phyloP scores from a whole-genome alignment of 2,329 filamentous ascomycete species.

The Coniella lustricola region DNA sequence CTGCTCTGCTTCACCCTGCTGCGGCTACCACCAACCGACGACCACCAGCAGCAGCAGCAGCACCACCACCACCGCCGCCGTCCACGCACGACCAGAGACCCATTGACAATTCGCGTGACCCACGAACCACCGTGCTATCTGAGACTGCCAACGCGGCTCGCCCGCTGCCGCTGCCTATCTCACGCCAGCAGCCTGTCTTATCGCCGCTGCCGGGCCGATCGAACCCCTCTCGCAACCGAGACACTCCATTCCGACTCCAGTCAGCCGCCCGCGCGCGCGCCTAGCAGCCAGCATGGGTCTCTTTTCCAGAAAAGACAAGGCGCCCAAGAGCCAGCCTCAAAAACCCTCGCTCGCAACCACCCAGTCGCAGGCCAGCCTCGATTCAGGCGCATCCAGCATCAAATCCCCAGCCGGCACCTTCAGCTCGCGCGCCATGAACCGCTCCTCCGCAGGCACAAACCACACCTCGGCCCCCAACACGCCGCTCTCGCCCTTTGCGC shows the following conservation, averaged over 20 bases:
- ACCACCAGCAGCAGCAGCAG: too few relatives aligned
- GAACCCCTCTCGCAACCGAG: not conserved
- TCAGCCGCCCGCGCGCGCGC: too few relatives aligned
- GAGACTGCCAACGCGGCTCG: too few relatives aligned
- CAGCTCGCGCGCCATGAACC: slow-evolving; percentile 36
- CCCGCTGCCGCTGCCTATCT: not conserved
- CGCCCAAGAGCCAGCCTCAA: slow-evolving; percentile 30
- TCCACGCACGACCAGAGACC: too few relatives aligned
- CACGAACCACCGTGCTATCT: too few relatives aligned
- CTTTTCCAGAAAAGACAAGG: slow-evolving; percentile 49
- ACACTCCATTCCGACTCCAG: not conserved
- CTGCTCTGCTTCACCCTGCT: too few relatives aligned
- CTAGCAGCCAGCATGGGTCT: slow-evolving; percentile 39
- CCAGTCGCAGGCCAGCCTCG: slow-evolving; percentile 43
- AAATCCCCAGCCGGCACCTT: slow-evolving; percentile 30
- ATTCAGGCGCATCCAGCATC: slow-evolving; percentile 44
- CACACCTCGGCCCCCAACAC: slow-evolving; percentile 33
- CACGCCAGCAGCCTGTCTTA: not conserved
- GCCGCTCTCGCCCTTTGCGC: slow-evolving; percentile 46
- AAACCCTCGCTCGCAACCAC: slow-evolving; percentile 36
- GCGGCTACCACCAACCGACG: not conserved
- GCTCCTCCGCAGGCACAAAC: slow-evolving; percentile 44
- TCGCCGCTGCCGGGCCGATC: not conserved
- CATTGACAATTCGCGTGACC: too few relatives aligned
- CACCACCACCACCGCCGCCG: too few relatives aligned